Evolutionary conservation across 2,329 filamentous ascomycete species (phyloP), one percentile per base, ranked within the genome.

Genomic region (Colletotrichum tanaceti): DNA sequence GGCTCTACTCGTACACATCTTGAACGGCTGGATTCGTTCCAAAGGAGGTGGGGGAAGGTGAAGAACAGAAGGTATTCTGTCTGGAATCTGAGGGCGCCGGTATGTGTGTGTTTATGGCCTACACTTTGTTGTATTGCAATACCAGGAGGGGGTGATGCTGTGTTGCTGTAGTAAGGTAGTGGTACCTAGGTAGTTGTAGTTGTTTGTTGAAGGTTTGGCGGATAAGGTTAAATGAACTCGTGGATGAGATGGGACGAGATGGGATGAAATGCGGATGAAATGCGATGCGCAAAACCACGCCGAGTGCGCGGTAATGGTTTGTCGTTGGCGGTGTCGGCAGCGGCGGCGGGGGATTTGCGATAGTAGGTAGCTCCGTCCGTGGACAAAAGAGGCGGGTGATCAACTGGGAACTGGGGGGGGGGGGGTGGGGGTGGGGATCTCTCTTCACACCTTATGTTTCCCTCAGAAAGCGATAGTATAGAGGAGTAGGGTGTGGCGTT

Each of bases 1-100:
- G 38, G 47, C 46, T 46, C 58, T 32, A 63, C 52, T 68, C 70
- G 57, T 52, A 71, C 70, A 59, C 70, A 71, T 71, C 65, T 50
- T 71, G 53, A 43, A 65, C 63, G 58, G 39, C 63, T 67, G 63
- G 58, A 58, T 54, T 63, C 53, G 46, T 62, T 16, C 63, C 58
- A 52, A 63, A 50, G 50, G 22, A n/a, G n/a, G n/a, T n/a, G 55
- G 28, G 28, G 28, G 2, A 9, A 7, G 28, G 1, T 7, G 24
- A 52, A 28, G 13, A 28, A 52, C 47, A 32, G 47, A 18, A 16
- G 28, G 49, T 35, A n/a, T 11, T 32, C 16, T 52, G 24, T 50
- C 24, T 52, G 28, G 32, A 39, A 18, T 57, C 59, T 63, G 49
- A 59, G 58, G 60, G 54, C 67, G 67, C 63, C 43, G 49, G 10